phyloP scores from a whole-genome alignment of 495 filamentous ascomycete genomes.

The Schizothecium vesticola region DNA sequence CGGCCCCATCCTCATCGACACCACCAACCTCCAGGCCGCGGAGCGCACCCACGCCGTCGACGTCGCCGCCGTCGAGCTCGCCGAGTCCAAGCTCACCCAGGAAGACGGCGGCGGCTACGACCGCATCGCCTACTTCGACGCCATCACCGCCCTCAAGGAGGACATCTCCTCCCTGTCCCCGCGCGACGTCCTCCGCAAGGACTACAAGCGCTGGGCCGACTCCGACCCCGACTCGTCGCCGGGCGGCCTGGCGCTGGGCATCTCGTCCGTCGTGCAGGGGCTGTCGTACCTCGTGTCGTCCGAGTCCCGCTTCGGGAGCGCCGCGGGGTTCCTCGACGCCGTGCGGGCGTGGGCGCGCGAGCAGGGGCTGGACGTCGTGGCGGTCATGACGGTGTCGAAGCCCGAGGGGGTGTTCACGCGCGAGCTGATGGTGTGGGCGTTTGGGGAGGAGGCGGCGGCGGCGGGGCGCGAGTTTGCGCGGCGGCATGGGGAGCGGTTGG shows the following conservation, averaged over 20 bases:
- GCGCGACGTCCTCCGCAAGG: constrained; percentile 74
- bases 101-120: constrained; percentile 41
- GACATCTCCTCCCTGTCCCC: constrained; percentile 62
- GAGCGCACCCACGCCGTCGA: constrained; percentile 74
- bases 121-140: constrained; percentile 53
- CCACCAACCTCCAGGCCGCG: constrained; percentile 60
- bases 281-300: constrained; percentile 53
- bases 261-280: constrained; percentile 65
- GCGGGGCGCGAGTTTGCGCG: constrained; percentile 51
- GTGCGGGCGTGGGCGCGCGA: constrained; percentile 50
- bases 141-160: constrained; percentile 62
- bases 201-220: constrained; percentile 89
- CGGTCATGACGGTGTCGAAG: constrained; percentile 71
- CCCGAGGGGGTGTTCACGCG: constrained; percentile 55
- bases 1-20: constrained; percentile 80
- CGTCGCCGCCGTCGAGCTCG: constrained; percentile 55
- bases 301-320: constrained; percentile 43
- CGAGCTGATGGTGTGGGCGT: constrained; percentile 68
- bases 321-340: constrained; percentile 27
- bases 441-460: constrained; percentile 37
- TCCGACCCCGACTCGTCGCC: background rate
- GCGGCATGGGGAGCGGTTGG: constrained; percentile 43
- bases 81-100: constrained; percentile 42
- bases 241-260: constrained; percentile 55
- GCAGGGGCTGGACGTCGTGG: constrained; percentile 57